Evolutionary conservation across 2,329 filamentous ascomycete genomes (phyloP).

Genomic region (Epichloe sylvatica): DNA sequence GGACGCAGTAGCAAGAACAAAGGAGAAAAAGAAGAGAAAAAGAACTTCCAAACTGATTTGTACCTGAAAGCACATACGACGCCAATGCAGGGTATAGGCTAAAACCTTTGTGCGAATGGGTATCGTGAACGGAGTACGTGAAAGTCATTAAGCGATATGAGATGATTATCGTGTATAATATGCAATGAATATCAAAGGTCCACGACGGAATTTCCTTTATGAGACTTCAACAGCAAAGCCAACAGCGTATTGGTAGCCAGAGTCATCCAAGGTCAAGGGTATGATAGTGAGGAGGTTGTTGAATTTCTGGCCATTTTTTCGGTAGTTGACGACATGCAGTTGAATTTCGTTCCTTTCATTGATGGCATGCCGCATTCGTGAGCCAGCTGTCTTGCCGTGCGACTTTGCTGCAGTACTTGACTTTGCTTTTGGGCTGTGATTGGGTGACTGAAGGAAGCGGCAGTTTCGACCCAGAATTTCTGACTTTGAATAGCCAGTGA

Average conservation of each 20-base stretch:
- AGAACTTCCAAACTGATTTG: neutral
- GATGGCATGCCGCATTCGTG: constrained; percentile 35
- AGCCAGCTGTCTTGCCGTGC: constrained; percentile 37
- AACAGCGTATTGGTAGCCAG: constrained; percentile 57
- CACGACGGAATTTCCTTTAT: neutral
- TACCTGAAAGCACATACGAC: neutral
- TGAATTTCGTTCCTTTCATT: constrained; percentile 32
- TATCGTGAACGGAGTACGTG: neutral
- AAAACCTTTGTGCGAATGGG: neutral
- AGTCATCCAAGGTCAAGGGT: constrained; percentile 54
- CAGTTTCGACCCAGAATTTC: constrained; percentile 73
- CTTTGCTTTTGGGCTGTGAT: constrained; percentile 26
- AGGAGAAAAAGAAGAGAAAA: neutral
- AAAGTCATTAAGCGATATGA: neutral
- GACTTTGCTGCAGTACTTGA: constrained; percentile 1
- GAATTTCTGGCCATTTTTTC: constrained; percentile 65
- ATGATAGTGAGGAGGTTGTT: constrained; percentile 79
- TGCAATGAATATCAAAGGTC: neutral
- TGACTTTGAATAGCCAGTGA: constrained; percentile 63
- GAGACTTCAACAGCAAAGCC: constrained; percentile 65
- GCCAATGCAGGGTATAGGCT: neutral
- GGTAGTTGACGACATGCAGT: constrained; percentile 58
- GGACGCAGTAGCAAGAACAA: neutral
- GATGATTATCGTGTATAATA: neutral
- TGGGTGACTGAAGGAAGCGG: constrained; percentile 68